Percentiles rank a stretch among this genome's conserved stretches.
phyloP scores from a whole-genome alignment of 768 basidiomycete genomes.

The Boletus subcaerulescens region DNA sequence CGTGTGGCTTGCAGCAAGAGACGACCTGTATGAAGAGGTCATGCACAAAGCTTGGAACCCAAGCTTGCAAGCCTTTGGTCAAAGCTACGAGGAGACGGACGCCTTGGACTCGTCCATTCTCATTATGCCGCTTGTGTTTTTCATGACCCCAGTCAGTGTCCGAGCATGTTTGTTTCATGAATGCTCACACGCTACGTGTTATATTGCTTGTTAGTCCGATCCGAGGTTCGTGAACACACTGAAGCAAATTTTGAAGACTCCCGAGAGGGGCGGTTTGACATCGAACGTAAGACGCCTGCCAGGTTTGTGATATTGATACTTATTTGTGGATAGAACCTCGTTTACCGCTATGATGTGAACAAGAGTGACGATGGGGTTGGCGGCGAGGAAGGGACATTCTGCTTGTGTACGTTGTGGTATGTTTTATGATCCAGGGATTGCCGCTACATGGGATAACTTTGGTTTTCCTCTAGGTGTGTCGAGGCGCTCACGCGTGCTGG shows the following conservation, averaged over 20 bases:
- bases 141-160: constrained; percentile 68
- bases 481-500: constrained; percentile 90
- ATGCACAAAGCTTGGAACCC: constrained; percentile 87
- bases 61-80: constrained; percentile 67
- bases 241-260: constrained; percentile 77
- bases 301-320: not conserved
- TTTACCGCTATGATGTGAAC: constrained; percentile 84
- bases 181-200: not conserved
- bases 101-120: constrained; percentile 84
- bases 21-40: constrained; percentile 89
- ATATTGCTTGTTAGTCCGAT: constrained; percentile 54
- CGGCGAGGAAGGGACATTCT: constrained; percentile 94
- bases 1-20: constrained; percentile 74
- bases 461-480: constrained; percentile 54
- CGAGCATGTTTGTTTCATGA: not conserved
- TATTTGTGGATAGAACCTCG: constrained; percentile 56
- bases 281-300: constrained; percentile 56
- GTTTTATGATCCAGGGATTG: constrained; percentile 8
- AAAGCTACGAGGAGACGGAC: constrained; percentile 85
- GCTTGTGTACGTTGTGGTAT: constrained; percentile 81
- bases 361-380: constrained; percentile 93
- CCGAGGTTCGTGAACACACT: constrained; percentile 87
- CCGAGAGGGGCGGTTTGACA: constrained; percentile 87
- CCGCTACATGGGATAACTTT: not conserved
- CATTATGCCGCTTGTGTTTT: constrained; percentile 93